Percentiles rank a stretch among this genome's conserved stretches.
These are phyloP conservation scores for Pseudogymnoascus sp. DNA, from an alignment of 2,329 filamentous ascomycete genomes.

Conservation along the genomic window DNA sequence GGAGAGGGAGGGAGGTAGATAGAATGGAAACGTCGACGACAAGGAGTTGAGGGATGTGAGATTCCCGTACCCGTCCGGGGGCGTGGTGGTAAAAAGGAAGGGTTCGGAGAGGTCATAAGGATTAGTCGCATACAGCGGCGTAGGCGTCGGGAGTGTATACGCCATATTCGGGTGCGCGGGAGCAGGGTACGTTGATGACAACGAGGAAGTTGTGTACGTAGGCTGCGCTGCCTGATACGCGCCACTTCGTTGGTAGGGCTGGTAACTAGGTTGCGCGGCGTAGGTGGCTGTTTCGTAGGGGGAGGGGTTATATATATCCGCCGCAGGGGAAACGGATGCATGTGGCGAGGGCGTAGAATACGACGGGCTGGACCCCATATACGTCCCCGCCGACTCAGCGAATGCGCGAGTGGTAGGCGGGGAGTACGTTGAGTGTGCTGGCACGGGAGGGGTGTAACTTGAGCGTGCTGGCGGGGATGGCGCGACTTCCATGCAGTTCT, in stretches of 20 bases:
- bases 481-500: slow-evolving; percentile 11
- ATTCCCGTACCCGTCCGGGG: neutral
- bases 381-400: neutral
- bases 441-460: neutral
- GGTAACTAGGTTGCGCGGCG: neutral
- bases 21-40: neutral
- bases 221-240: neutral
- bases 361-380: neutral
- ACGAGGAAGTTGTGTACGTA: neutral
- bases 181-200: neutral
- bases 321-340: neutral
- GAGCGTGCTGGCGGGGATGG: neutral
- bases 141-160: neutral
- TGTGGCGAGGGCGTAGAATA: neutral
- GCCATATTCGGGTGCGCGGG: neutral
- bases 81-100: neutral
- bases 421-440: neutral
- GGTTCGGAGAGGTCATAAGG: neutral
- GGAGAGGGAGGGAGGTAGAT: neutral
- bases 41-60: neutral
- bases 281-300: neutral
- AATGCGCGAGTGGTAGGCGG: neutral
- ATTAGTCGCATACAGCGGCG: neutral
- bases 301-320: neutral
- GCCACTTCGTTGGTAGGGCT: neutral